A percentile compares a stretch with the other conserved stretches of the same genome.
phyloP scores from a whole-genome alignment of 2,329 filamentous ascomycete species.

The Paecilomyces niveus region DNA sequence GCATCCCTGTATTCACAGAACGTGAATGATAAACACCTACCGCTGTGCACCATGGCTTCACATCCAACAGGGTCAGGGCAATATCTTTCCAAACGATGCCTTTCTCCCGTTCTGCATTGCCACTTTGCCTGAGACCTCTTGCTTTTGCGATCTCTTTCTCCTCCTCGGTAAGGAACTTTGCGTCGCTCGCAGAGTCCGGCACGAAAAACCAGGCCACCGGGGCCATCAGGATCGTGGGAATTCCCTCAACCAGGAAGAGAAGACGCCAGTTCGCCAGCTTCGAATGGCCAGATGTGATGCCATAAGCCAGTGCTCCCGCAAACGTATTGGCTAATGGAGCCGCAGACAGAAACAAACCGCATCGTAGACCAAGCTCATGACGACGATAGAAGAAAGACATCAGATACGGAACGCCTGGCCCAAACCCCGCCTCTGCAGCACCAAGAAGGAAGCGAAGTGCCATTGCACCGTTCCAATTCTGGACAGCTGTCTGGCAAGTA shows the following conservation, averaged over 20 bases:
- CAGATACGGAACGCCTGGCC: conserved; percentile 41
- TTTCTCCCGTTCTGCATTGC: conserved; percentile 35
- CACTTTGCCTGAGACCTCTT: conserved; percentile 48
- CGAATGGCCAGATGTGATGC: conserved; percentile 54
- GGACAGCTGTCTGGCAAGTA: conserved; percentile 38
- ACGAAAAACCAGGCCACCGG: conserved; percentile 49
- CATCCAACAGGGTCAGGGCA: conserved; percentile 36
- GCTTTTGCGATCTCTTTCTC: conserved; percentile 53
- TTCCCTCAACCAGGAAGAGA: conserved; percentile 59
- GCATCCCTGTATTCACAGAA: background rate
- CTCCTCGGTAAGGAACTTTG: conserved; percentile 49
- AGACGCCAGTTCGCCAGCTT: conserved; percentile 57
- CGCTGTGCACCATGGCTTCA: conserved; percentile 43
- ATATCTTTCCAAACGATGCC: conserved; percentile 43
- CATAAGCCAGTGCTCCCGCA: conserved; percentile 61
- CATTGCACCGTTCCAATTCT: conserved; percentile 43
- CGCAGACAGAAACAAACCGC: conserved; percentile 47
- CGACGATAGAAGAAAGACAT: conserved; percentile 55
- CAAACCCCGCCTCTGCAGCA: conserved; percentile 40
- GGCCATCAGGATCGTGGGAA: conserved; percentile 52
- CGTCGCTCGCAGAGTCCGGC: conserved; percentile 47
- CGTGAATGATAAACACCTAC: conserved; percentile 18
- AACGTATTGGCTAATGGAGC: conserved; percentile 73
- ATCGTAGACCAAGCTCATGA: conserved; percentile 49
- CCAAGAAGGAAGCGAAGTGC: conserved; percentile 44